Base-by-base conservation (phyloP, 139 green algal species). In the Edaphochlamys debaryana region DNA sequence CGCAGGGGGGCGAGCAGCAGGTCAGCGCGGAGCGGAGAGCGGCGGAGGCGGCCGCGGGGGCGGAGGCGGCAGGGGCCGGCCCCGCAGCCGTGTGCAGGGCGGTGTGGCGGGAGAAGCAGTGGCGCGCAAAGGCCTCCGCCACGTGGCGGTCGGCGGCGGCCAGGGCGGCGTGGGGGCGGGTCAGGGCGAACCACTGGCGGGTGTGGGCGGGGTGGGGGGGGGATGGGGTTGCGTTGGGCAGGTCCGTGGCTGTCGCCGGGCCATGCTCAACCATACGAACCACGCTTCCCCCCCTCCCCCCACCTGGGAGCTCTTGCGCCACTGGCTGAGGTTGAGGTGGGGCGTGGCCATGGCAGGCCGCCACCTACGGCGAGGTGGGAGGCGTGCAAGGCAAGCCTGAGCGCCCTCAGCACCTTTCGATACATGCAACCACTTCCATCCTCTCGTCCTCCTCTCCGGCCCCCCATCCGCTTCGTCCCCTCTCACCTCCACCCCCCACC, bases 271-370 rank as follows among this genome's bases (percentile, higher is more conserved):
- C 56, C 17, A 20, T 30, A 67, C 30, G 6, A 17, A 29, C 29
- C 30, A 38, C 19, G 30, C 11, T 6, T 38, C 20, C 60, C 9
- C 8, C 8, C 13, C 30, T 11, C 30, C 32, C 40, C 56, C 9
- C 36, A 69, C 73, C 73, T 80, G 73, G 4, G 73, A 80, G 85
- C 85, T 84, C 79, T 89, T 89, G 30, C 71, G 72, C 79, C 80
- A 89, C 41, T 82, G 67, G 4, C 52, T 54, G 6, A 4, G 32
- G 15, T 23, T 70, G 6, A 86, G 66, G 72, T 79, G 42, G 19
- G n/a, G 34, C 2, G 67, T 85, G 56, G 56, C 32, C 84, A 88
- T 81, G 19, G 41, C 19, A 17, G 41, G 22, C 27, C 42, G 69
- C 79, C 68, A 79, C 79, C 79, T 79, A 52, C 1, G n/a, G 54